phyloP scores from a whole-genome alignment of 176 grass and related monocot species.

The Hsuehochloa calcarea region DNA sequence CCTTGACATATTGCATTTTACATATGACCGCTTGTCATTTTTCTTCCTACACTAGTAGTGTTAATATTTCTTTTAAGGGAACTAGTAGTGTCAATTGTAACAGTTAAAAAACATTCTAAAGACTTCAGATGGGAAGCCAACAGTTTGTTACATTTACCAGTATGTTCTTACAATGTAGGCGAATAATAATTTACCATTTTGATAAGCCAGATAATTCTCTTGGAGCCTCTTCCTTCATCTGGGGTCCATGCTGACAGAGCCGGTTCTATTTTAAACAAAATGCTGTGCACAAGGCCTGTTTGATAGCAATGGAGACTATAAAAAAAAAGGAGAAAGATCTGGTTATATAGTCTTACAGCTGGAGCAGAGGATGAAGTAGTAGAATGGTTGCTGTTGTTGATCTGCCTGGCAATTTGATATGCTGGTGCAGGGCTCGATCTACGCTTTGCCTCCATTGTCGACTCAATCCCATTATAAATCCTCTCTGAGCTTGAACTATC shows the following conservation, averaged over 20 bases:
- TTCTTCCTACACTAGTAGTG: not conserved
- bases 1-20: not conserved
- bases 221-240: conserved; percentile 62
- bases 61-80: not conserved
- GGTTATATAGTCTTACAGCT: conserved; percentile 34
- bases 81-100: not conserved
- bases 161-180: not conserved
- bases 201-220: conserved; percentile 84
- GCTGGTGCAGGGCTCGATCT: conserved; percentile 43
- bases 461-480: conserved; percentile 22
- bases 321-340: not conserved
- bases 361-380: conserved; percentile 39
- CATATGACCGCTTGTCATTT: not conserved
- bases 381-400: conserved; percentile 29
- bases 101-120: not conserved
- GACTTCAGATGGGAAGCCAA: not conserved
- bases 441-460: conserved; percentile 32
- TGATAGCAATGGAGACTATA: not conserved
- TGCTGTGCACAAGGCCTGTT: not conserved
- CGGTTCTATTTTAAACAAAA: conserved; percentile 18
- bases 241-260: not conserved
- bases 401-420: conserved; percentile 33
- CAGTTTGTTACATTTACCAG: not conserved
- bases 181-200: not conserved
- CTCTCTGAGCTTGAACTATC: conserved; percentile 40